Conservation (phyloP, 2,329 filamentous ascomycete genomes). For the Zymoseptoria crescenta region DNA sequence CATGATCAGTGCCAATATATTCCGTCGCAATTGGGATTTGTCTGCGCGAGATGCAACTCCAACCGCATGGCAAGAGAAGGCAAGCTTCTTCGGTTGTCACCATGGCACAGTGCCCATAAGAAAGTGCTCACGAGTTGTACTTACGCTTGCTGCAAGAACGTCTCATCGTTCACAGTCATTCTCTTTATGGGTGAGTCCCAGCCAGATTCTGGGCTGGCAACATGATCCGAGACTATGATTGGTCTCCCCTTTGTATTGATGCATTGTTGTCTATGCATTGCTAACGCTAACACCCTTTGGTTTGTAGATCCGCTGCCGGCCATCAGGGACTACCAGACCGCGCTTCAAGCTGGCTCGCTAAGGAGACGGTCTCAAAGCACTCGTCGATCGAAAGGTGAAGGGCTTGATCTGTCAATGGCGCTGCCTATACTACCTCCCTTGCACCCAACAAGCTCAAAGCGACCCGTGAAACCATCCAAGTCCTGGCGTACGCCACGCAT, state of each 20-base stretch:
- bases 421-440: constrained; percentile 2
- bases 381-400: neutral
- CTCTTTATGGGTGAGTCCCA: too few species aligned
- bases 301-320: constrained; percentile 12
- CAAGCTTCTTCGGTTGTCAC: constrained; percentile 4
- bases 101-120: constrained; percentile 1
- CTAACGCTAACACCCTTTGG: too few species aligned
- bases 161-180: constrained; percentile 1
- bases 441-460: neutral
- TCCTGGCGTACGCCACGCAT: neutral
- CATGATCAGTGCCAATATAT: constrained; percentile 2
- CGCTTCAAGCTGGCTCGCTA: neutral
- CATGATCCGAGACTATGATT: too few species aligned
- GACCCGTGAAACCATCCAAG: neutral
- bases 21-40: constrained; percentile 5
- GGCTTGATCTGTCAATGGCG: neutral
- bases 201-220: too few species aligned
- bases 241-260: too few species aligned
- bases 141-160: neutral
- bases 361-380: neutral
- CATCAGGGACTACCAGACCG: constrained; percentile 3
- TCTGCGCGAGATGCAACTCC: constrained; percentile 2
- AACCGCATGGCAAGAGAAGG: constrained; percentile 11
- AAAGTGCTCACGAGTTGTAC: neutral
- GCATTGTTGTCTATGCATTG: too few species aligned